These are phyloP conservation scores for Rhodotorula diobovata DNA, from an alignment of 768 basidiomycete species.

Conservation along the genomic window DNA sequence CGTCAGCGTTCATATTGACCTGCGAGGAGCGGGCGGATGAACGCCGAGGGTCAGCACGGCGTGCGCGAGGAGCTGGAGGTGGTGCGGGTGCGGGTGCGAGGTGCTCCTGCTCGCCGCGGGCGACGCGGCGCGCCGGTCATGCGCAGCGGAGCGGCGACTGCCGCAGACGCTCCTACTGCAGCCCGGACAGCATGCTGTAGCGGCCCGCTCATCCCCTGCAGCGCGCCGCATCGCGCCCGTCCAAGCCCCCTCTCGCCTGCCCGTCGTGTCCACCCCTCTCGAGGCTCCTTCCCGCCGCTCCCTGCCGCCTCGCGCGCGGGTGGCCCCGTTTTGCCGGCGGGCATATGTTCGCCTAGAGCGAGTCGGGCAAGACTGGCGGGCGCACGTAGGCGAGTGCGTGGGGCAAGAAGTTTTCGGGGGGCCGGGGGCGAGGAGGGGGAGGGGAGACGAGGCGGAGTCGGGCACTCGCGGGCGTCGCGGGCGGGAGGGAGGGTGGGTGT, in stretches of 20 bases:
- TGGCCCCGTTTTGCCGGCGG: not conserved
- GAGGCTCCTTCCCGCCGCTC: no score
- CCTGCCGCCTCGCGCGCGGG: no score
- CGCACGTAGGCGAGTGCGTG: not conserved
- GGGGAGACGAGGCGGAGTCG: no score
- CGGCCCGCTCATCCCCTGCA: no score
- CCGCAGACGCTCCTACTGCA: no score
- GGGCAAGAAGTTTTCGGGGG: constrained; percentile 2
- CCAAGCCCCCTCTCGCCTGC: no score
- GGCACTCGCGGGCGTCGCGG: not conserved
- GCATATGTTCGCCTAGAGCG: not conserved
- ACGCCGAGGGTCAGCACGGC: not conserved
- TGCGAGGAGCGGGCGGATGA: constrained; percentile 44
- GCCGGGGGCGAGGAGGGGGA: not conserved
- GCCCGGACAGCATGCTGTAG: no score
- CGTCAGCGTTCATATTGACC: constrained; percentile 80
- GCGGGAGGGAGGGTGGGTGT: not conserved
- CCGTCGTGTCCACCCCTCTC: no score
- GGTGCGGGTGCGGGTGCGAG: not conserved
- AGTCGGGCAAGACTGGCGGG: not conserved
- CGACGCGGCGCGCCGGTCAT: no score
- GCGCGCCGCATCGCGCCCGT: no score
- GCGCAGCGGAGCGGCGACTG: no score
- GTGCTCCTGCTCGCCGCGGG: no score
- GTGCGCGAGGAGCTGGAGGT: not conserved